Conservation (phyloP, 306 rosid species). For the Luffa acutangula region DNA sequence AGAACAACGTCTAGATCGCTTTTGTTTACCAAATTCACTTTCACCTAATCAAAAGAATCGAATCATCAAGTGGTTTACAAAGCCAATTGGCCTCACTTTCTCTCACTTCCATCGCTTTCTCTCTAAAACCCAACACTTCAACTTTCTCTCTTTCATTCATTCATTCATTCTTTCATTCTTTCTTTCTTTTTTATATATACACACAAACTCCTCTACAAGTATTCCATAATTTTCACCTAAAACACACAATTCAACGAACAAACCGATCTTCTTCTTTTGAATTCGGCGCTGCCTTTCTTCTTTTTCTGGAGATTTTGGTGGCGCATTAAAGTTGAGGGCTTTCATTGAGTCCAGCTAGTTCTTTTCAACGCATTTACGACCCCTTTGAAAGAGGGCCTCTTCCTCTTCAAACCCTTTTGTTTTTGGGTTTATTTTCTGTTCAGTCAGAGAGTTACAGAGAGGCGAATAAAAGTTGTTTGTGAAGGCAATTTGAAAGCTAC, state of each 20-base stretch:
- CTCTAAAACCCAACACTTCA: background rate
- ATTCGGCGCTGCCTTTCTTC: slow-evolving; percentile 29
- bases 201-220: background rate
- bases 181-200: background rate
- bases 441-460: background rate
- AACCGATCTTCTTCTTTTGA: slow-evolving; percentile 10
- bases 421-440: background rate
- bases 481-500: background rate
- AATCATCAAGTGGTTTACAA: slow-evolving; percentile 38
- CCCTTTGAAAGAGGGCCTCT: background rate
- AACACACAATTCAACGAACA: background rate
- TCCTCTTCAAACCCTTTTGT: background rate
- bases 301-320: slow-evolving; percentile 37
- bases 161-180: background rate
- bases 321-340: slow-evolving; percentile 37
- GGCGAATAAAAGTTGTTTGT: background rate
- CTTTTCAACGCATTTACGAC: background rate
- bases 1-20: slow-evolving; percentile 47
- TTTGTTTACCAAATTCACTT: slow-evolving; percentile 41
- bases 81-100: slow-evolving; percentile 22
- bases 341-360: slow-evolving; percentile 9
- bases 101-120: background rate
- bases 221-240: background rate
- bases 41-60: slow-evolving; percentile 45
- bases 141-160: background rate